Percentiles rank a stretch among this genome's conserved stretches.
Conservation (phyloP, 768 basidiomycete genomes). For the Leccinum rimulosum region DNA sequence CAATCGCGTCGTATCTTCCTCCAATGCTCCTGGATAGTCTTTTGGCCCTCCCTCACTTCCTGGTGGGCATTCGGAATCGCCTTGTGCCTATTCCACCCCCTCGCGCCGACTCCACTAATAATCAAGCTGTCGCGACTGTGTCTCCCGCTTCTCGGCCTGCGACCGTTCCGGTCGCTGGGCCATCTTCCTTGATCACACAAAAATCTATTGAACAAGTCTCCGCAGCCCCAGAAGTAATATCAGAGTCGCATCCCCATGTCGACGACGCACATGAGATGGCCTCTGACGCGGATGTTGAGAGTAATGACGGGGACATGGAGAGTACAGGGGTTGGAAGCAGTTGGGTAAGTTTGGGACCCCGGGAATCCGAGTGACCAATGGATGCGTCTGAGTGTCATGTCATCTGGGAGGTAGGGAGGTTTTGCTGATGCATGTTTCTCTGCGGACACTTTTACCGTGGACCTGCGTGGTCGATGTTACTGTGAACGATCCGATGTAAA, state of each 20-base stretch:
- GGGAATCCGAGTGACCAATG: slow-evolving; percentile 18
- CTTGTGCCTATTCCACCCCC: slow-evolving; percentile 51
- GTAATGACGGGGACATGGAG: slow-evolving; percentile 54
- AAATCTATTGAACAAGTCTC: slow-evolving; percentile 6
- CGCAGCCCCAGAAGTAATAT: slow-evolving; percentile 4
- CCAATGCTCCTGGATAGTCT: slow-evolving; percentile 59
- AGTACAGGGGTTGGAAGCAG: slow-evolving; percentile 52
- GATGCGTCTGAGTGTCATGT: neutral
- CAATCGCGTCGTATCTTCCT: slow-evolving; percentile 68
- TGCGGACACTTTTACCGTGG: neutral
- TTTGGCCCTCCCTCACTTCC: slow-evolving; percentile 61
- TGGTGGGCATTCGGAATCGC: slow-evolving; percentile 61
- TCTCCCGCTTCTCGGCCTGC: slow-evolving; percentile 13
- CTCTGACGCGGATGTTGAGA: slow-evolving; percentile 71
- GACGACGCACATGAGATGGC: slow-evolving; percentile 39
- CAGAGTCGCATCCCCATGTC: slow-evolving; percentile 13
- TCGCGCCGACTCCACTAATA: slow-evolving; percentile 33
- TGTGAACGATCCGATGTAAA: neutral
- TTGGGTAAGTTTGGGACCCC: slow-evolving; percentile 61
- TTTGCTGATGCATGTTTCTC: neutral
- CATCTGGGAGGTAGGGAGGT: neutral
- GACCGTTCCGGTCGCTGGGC: slow-evolving; percentile 4
- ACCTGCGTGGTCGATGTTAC: neutral
- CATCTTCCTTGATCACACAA: slow-evolving; percentile 1
- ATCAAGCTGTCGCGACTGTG: slow-evolving; percentile 21